A percentile compares a stretch with the other conserved stretches of the same genome.
These are phyloP conservation scores for Cicer cuneatum DNA, from an alignment of 306 rosid species.

Conservation along the genomic window DNA sequence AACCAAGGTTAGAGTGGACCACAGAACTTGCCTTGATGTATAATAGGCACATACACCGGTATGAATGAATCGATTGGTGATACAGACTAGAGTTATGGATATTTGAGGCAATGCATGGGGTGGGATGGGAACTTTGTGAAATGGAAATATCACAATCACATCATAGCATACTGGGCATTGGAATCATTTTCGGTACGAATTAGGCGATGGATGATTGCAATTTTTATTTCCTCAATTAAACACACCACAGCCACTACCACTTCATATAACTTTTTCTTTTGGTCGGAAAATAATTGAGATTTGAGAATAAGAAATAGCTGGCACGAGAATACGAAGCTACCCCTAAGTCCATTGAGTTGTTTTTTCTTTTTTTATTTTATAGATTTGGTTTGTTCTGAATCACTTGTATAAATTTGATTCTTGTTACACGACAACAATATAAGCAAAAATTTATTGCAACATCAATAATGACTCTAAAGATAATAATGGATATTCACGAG, in stretches of 20 bases:
- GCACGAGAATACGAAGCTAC: neutral
- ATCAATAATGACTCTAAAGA: no score
- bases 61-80: no score
- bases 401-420: neutral
- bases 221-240: conserved; percentile 8
- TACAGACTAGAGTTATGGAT: neutral
- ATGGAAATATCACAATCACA: conserved; percentile 26
- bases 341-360: neutral
- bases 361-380: neutral
- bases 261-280: neutral
- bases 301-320: neutral
- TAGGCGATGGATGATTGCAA: neutral
- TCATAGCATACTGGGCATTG: neutral
- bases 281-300: neutral
- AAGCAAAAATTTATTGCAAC: no score
- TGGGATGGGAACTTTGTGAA: neutral
- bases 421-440: neutral
- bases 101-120: conserved; percentile 20
- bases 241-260: neutral
- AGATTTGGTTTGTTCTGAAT: neutral
- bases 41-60: no score
- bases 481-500: no score
- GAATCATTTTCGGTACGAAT: conserved; percentile 26
- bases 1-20: no score
- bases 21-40: no score